phyloP scores from a whole-genome alignment of 352 stramenopile species.

The Phytophthora tentaculata region DNA sequence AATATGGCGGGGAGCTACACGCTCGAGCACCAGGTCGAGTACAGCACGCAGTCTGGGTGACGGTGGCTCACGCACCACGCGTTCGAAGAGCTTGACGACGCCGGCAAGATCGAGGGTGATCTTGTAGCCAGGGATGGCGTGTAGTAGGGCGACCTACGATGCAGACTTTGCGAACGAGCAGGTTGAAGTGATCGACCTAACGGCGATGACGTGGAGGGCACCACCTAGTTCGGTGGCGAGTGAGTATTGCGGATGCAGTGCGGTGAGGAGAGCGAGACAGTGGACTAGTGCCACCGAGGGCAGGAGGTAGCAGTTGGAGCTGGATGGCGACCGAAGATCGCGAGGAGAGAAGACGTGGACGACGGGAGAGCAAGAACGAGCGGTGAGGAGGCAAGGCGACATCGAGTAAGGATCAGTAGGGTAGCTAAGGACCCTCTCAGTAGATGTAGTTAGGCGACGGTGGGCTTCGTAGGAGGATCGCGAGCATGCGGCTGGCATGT shows the following conservation, averaged over 20 bases:
- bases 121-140: not conserved
- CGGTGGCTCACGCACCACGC: no score
- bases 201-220: not conserved
- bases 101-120: no score
- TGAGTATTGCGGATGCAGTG: not conserved
- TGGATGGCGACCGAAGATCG: not conserved
- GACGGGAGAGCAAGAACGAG: not conserved
- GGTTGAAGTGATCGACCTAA: not conserved
- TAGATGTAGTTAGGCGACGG: not conserved
- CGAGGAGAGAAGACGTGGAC: not conserved
- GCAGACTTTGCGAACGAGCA: not conserved
- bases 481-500: not conserved
- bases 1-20: no score
- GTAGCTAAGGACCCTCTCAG: not conserved
- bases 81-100: no score
- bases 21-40: no score
- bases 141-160: not conserved
- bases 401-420: no score
- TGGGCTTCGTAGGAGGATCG: not conserved
- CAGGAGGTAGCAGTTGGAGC: not conserved
- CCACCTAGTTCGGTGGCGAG: not conserved
- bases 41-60: no score
- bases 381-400: not conserved
- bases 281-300: not conserved
- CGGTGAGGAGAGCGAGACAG: not conserved